phyloP scores from a whole-genome alignment of 306 rosid genomes.

The Acacia crassicarpa region DNA sequence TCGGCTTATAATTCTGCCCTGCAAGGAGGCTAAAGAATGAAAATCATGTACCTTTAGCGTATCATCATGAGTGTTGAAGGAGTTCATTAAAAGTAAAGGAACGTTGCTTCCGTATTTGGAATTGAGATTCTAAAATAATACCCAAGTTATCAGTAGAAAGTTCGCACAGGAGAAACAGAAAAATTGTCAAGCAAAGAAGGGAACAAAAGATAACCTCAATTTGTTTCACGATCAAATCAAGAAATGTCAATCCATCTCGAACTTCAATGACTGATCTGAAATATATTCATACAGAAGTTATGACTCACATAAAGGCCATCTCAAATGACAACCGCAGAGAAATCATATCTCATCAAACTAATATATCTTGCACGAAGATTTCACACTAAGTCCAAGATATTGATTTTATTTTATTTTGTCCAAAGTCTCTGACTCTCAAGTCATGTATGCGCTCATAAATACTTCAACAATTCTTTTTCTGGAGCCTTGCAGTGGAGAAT shows the following conservation, averaged over 20 bases:
- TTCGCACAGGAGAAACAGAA: not conserved
- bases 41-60: slow-evolving; percentile 62
- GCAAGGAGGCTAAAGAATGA: slow-evolving; percentile 20
- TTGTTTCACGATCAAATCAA: slow-evolving; percentile 92
- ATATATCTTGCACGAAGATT: not conserved
- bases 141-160: slow-evolving; percentile 29
- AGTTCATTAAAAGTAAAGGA: slow-evolving; percentile 95
- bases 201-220: slow-evolving; percentile 65
- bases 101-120: slow-evolving; percentile 84
- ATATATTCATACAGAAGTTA: slow-evolving; percentile 24
- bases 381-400: not conserved
- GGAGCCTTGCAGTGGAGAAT: not conserved
- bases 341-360: not conserved
- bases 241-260: slow-evolving; percentile 91
- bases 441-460: slow-evolving; percentile 18
- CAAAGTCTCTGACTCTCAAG: not conserved
- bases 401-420: not conserved
- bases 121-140: slow-evolving; percentile 66
- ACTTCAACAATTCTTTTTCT: not conserved
- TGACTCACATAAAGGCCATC: not conserved
- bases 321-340: not conserved
- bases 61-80: slow-evolving; percentile 96
- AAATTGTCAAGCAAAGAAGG: slow-evolving; percentile 23
- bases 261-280: slow-evolving; percentile 99
- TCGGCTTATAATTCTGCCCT: slow-evolving; percentile 1